phyloP scores from a whole-genome alignment of 2,329 filamentous ascomycete species.

The Fusarium caatingaense region DNA sequence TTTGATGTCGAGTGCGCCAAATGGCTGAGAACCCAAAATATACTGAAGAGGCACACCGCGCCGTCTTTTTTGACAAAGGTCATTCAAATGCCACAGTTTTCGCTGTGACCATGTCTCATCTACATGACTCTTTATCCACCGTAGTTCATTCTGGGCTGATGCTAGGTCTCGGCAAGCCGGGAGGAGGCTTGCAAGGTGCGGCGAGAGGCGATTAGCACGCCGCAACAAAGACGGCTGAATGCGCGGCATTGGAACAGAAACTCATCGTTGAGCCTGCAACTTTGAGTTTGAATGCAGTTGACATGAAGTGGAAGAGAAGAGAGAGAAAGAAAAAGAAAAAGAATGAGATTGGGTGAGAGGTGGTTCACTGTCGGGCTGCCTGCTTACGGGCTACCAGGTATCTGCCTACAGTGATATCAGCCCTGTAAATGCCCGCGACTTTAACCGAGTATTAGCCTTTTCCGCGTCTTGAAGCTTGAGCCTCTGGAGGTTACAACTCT shows the following conservation, averaged over 20 bases:
- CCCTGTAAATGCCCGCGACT: neutral
- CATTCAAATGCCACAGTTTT: slow-evolving; percentile 46
- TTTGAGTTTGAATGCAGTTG: neutral
- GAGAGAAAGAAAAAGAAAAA: neutral
- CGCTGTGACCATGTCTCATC: slow-evolving; percentile 43
- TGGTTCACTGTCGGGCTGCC: neutral
- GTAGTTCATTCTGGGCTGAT: slow-evolving; percentile 75
- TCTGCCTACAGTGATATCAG: neutral
- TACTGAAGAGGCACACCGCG: slow-evolving; percentile 87
- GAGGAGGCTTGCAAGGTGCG: slow-evolving; percentile 70
- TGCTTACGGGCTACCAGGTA: neutral
- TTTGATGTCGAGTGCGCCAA: slow-evolving; percentile 82
- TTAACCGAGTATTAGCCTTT: slow-evolving; percentile 49
- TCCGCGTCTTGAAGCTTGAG: slow-evolving; percentile 21
- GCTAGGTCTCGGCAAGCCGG: slow-evolving; percentile 70
- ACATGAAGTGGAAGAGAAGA: neutral
- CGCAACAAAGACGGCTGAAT: slow-evolving; percentile 68
- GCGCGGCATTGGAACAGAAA: slow-evolving; percentile 66
- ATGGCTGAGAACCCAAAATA: slow-evolving; percentile 87
- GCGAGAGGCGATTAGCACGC: slow-evolving; percentile 64
- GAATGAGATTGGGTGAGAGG: neutral
- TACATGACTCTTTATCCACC: slow-evolving; percentile 76
- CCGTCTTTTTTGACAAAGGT: slow-evolving; percentile 62
- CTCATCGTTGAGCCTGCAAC: slow-evolving; percentile 26
- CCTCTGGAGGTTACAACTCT: slow-evolving; percentile 26